Evolutionary conservation across 345 rosid genomes (phyloP).

Genomic region (Salix suchowensis): DNA sequence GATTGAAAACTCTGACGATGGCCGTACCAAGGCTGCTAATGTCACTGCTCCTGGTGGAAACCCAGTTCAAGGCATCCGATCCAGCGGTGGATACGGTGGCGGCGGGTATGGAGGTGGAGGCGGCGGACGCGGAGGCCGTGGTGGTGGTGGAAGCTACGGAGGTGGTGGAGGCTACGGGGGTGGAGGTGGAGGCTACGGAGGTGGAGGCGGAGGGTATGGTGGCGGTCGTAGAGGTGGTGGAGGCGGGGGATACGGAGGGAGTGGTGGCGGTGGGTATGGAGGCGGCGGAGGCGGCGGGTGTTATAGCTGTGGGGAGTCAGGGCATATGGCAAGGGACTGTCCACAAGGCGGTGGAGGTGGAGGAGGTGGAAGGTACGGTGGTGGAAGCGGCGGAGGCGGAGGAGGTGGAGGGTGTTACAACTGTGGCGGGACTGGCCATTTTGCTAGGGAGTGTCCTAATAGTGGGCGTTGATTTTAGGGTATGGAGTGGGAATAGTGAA

Average conservation of each 20-base stretch:
- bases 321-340: constrained; percentile 55
- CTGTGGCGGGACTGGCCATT: constrained; percentile 84
- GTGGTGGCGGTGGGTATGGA: constrained; percentile 38
- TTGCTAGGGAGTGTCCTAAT: constrained; percentile 77
- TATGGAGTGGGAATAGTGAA: neutral
- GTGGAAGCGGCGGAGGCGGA: constrained; percentile 28
- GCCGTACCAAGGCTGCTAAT: constrained; percentile 73
- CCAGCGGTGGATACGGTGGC: constrained; percentile 44
- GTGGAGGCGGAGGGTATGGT: constrained; percentile 12
- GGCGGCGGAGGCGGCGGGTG: constrained; percentile 45
- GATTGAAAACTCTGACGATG: constrained; percentile 19
- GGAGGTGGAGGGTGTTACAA: constrained; percentile 57
- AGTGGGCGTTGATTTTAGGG: constrained; percentile 35
- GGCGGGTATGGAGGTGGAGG: constrained; percentile 33
- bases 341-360: constrained; percentile 43
- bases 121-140: constrained; percentile 25
- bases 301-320: constrained; percentile 37
- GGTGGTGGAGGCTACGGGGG: constrained; percentile 24
- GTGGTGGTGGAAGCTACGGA: constrained; percentile 20
- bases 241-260: constrained; percentile 21
- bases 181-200: neutral
- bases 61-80: constrained; percentile 43
- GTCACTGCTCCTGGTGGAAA: constrained; percentile 68
- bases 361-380: constrained; percentile 26
- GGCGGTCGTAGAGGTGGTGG: constrained; percentile 29